phyloP scores from a whole-genome alignment of 139 green algal species.

The Pseudopediastrum boryanum region DNA sequence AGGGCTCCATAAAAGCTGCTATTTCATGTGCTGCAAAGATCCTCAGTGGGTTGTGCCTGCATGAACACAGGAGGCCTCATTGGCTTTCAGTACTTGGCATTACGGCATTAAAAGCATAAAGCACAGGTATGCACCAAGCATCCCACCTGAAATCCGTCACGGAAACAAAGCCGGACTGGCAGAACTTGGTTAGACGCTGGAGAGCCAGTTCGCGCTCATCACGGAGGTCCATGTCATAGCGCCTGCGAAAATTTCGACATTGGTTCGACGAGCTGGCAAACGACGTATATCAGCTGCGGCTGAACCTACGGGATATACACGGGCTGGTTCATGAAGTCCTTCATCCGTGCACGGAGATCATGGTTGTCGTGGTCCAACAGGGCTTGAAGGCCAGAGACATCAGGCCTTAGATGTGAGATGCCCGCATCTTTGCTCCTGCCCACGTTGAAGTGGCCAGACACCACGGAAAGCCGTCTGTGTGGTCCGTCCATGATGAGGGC shows the following conservation, averaged over 20 bases:
- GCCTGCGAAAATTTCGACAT: too few relatives aligned
- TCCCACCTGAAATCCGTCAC: constrained; percentile 76
- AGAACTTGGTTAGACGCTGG: constrained; percentile 72
- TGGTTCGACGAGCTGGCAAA: background rate
- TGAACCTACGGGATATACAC: constrained; percentile 69
- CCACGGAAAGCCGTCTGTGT: too few relatives aligned
- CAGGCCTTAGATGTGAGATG: too few relatives aligned
- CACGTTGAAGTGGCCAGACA: too few relatives aligned
- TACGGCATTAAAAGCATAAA: background rate
- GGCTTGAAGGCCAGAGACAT: constrained; percentile 49
- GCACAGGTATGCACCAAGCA: background rate
- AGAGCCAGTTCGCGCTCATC: constrained; percentile 89
- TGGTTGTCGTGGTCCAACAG: constrained; percentile 90
- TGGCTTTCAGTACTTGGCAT: background rate
- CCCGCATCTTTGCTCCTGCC: too few relatives aligned
- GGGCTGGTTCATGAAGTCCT: constrained; percentile 76
- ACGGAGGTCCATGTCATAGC: constrained; percentile 72
- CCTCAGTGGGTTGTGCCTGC: constrained; percentile 68
- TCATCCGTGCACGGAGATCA: constrained; percentile 66
- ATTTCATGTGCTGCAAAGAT: constrained; percentile 94
- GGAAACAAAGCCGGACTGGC: constrained; percentile 74
- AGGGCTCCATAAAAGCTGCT: constrained; percentile 71
- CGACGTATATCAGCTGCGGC: background rate
- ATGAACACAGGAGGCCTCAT: background rate
- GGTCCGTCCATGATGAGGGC: too few relatives aligned